A percentile compares a stretch with the other conserved stretches of the same genome.
Evolutionary conservation across 2,329 filamentous ascomycete species (phyloP).

Genomic region (Aspergillus quadrilineatus): DNA sequence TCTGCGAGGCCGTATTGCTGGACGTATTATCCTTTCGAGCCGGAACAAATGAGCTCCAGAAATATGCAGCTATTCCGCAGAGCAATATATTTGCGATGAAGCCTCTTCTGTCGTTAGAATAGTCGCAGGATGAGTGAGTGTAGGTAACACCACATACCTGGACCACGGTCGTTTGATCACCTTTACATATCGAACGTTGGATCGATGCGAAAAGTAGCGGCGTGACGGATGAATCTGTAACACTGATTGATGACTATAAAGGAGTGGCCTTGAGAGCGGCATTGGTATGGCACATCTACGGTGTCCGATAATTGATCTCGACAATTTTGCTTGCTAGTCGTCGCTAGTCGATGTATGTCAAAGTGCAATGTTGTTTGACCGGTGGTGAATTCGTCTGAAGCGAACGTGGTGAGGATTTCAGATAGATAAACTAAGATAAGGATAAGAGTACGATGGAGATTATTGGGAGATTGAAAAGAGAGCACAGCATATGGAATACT

Average conservation of each 20-base stretch:
- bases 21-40: conserved; percentile 28
- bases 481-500: background rate
- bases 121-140: background rate
- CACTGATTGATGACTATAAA: conserved; percentile 26
- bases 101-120: conserved; percentile 22
- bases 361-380: no score
- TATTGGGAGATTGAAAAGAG: background rate
- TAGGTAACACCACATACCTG: conserved; percentile 23
- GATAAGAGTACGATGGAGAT: background rate
- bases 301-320: background rate
- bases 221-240: conserved; percentile 24
- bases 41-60: conserved; percentile 35
- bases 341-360: no score
- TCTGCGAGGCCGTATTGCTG: conserved; percentile 8
- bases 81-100: conserved; percentile 31
- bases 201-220: conserved; percentile 17
- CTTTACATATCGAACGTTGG: conserved; percentile 34
- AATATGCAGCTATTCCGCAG: conserved; percentile 34
- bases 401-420: no score
- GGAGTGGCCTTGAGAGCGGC: conserved; percentile 32
- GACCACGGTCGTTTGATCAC: conserved; percentile 35
- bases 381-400: no score
- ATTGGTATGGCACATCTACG: conserved; percentile 29
- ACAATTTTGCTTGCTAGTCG: background rate
- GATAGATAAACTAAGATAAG: background rate